Evolutionary conservation across 2,329 filamentous ascomycete species (phyloP), one percentile per base, ranked within the genome.

Genomic region (Endothia cerciana): DNA sequence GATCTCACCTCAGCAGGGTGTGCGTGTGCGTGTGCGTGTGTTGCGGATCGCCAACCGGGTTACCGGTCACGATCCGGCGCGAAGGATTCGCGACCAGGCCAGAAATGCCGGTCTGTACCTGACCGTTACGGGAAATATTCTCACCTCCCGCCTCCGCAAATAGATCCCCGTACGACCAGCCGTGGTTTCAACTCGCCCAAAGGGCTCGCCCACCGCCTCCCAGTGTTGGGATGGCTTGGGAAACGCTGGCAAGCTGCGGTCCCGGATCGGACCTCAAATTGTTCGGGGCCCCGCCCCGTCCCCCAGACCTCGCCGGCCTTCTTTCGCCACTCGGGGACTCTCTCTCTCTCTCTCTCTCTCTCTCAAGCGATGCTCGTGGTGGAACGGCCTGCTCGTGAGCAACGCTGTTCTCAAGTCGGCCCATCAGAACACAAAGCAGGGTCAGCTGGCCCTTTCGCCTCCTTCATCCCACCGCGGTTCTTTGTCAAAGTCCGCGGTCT

Each of bases 41-140:
- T n/a, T n/a, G n/a, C 33, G 6, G 33, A 36, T 36, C 33, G 33
- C 33, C 33, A 1, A 36, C 33, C 33, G 33, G 33, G 33, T 10
- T 36, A 36, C 17, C 41, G 25, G 11, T 15, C 47, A 51, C 25
- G 45, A 49, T 22, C 45, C 45, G 45, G 47, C 47, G 47, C 47
- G 47, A 30, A 51, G 47, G 47, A 51, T 51, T 51, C 25, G 47
- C n/a, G 47, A 13, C 47, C 25, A 51, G 47, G 47, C 47, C 25
- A 17, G 4, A 6, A 28, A 28, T 51, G 47, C 47, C 25, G 47
- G 25, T 25, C 47, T 51, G 2, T 13, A 4, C 22, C 13, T 51
- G 47, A 3, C 47, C 47, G 4, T 30, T 51, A 22, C 22, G 6
- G 47, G 47, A 28, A 51, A 51, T 51, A 51, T 51, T 51, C 47